Evolutionary conservation across 1,284 basidiomycete species (phyloP).

Genomic region (Cerrena zonata): DNA sequence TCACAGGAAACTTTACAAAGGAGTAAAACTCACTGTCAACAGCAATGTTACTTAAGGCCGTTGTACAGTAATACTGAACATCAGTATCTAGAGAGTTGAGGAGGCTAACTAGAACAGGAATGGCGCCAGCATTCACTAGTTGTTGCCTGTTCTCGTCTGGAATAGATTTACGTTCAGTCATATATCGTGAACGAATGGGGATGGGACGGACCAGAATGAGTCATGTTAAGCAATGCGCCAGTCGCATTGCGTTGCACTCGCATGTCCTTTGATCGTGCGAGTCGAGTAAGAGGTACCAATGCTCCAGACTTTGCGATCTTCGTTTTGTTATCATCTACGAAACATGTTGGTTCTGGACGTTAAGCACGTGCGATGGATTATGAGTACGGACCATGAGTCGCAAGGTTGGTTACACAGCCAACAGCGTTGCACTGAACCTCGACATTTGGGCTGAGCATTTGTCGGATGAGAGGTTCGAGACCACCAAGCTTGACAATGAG

Average conservation of each 20-base stretch:
- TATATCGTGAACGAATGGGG: constrained; percentile 12
- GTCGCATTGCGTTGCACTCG: constrained; percentile 98
- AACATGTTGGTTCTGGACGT: constrained; percentile 1
- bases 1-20: constrained; percentile 2
- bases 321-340: constrained; percentile 95
- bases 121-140: constrained; percentile 96
- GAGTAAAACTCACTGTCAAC: constrained; percentile 67
- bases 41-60: constrained; percentile 96
- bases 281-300: constrained; percentile 89
- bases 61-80: constrained; percentile 99
- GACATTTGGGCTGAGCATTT: constrained; percentile 98
- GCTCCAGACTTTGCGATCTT: constrained; percentile 99
- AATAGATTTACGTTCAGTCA: too few relatives aligned
- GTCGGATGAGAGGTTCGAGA: constrained; percentile 94
- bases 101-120: constrained; percentile 92
- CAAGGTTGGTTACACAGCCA: constrained; percentile 97
- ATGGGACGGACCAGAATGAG: constrained; percentile 82
- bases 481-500: constrained; percentile 98
- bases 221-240: constrained; percentile 98
- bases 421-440: constrained; percentile 99
- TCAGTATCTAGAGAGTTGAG: constrained; percentile 97
- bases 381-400: constrained; percentile 79
- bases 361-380: not conserved
- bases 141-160: constrained; percentile 97
- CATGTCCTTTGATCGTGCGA: constrained; percentile 98